These are phyloP conservation scores for Gnaphalium uliginosum DNA, from an alignment of 129 eudicot species.

Conservation along the genomic window DNA sequence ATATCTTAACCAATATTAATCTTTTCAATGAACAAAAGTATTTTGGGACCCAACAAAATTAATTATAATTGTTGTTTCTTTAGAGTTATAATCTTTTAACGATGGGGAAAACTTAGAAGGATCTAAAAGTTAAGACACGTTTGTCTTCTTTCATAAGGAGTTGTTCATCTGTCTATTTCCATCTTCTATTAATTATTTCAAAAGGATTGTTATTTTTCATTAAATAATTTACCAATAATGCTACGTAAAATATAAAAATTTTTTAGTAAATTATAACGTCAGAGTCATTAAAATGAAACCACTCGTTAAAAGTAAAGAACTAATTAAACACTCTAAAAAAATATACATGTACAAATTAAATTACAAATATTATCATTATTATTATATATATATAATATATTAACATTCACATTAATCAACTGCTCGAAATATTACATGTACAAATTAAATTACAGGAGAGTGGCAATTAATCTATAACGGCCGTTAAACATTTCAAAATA, in stretches of 20 bases:
- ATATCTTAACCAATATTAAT: too few relatives aligned
- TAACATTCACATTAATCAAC: background rate
- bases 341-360: too few relatives aligned
- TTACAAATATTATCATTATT: too few relatives aligned
- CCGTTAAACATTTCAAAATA: background rate
- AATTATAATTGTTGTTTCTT: background rate
- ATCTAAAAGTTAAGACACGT: constrained; percentile 3
- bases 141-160: constrained; percentile 21
- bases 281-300: too few relatives aligned
- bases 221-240: background rate
- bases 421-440: background rate
- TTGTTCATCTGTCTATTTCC: constrained; percentile 25
- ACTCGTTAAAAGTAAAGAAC: too few relatives aligned
- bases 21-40: background rate
- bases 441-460: constrained; percentile 7
- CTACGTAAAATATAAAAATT: background rate
- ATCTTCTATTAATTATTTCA: background rate
- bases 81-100: background rate
- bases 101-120: background rate
- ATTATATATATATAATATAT: too few relatives aligned
- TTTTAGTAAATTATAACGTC: too few relatives aligned
- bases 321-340: too few relatives aligned
- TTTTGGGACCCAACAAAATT: background rate
- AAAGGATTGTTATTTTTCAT: background rate
- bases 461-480: background rate